Base-by-base conservation (phyloP, 2,329 filamentous ascomycete species). In the Neofusicoccum sp. region DNA sequence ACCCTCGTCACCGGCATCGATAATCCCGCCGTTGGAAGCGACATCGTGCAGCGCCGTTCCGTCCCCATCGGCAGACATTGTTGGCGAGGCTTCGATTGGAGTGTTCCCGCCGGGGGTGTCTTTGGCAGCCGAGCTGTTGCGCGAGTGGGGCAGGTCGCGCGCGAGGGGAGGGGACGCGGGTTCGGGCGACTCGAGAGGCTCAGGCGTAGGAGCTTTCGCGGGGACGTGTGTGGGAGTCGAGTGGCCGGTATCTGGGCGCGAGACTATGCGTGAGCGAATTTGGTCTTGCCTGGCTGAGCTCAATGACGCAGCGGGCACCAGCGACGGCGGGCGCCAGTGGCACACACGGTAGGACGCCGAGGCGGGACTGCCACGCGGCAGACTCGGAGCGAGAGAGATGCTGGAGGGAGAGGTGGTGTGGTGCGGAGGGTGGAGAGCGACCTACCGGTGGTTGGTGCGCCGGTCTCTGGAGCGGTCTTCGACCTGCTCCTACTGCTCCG, bases 401-500 rank as follows among this genome's bases (percentile, higher is more conserved):
- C 20, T 16, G 33, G n/a, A 20, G n/a, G 7, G 51, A 41, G 6
- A 31, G 14, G 24, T 6, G 6, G 24, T 28, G 6, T 20, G 58
- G 38, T 24, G 9, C 49, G 47, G 12, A 16, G 47, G 11, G 38
- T 31, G 40, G 54, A 53, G 44, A 24, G 40, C 44, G 31, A 41
- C 60, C 48, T 54, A 48, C 47, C 58, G 33, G 57, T 40, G 40
- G 47, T 41, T 41, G 47, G 47, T 53, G 47, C 59, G 49, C 62
- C 62, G 58, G 65, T 61, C 61, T 69, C 65, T 62, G 69, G 67
- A 63, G 70, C 71, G 33, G 69, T 66, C 65, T 68, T 72, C 49
- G 71, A 72, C 64, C 69, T 71, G 68, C 71, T 75, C 68, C 69
- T 71, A 67, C 67, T 70, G 61, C 67, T 69, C 66, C 71, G 68